These are phyloP conservation scores for Suhomyces ambrosiae DNA, from an alignment of 1,139 yeast species.

Conservation along the genomic window DNA sequence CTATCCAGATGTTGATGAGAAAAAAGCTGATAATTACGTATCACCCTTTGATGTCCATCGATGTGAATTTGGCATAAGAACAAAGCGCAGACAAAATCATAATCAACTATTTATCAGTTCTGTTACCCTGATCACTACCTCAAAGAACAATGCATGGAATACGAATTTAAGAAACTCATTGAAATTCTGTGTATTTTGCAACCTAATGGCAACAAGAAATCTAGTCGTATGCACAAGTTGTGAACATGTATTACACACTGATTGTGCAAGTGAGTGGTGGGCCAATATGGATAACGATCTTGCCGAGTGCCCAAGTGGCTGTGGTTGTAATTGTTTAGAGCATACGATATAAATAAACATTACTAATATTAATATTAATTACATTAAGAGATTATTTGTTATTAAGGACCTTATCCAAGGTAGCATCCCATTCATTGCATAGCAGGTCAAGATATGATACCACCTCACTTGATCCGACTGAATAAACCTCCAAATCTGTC, in stretches of 20 bases:
- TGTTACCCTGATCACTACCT: slow-evolving; percentile 27
- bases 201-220: slow-evolving; percentile 58
- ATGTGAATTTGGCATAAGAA: slow-evolving; percentile 47
- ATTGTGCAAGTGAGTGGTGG: slow-evolving; percentile 89
- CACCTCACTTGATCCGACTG: slow-evolving; percentile 9
- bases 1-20: slow-evolving; percentile 35
- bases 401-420: neutral
- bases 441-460: slow-evolving; percentile 11
- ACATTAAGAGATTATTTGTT: neutral
- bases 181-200: slow-evolving; percentile 66
- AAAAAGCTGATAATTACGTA: slow-evolving; percentile 8
- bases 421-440: slow-evolving; percentile 9
- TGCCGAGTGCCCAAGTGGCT: slow-evolving; percentile 81
- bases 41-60: slow-evolving; percentile 37
- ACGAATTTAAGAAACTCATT: slow-evolving; percentile 26
- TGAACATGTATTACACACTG: slow-evolving; percentile 75
- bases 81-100: slow-evolving; percentile 22
- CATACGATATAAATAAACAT: slow-evolving; percentile 9
- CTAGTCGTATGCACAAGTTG: slow-evolving; percentile 72
- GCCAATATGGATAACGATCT: slow-evolving; percentile 26
- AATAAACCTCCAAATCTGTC: slow-evolving; percentile 6
- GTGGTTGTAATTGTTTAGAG: slow-evolving; percentile 75
- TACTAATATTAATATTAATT: neutral
- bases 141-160: slow-evolving; percentile 37
- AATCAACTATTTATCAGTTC: slow-evolving; percentile 26